phyloP scores from a whole-genome alignment of 2,329 filamentous ascomycete genomes.

The Tetracladium maxilliforme region DNA sequence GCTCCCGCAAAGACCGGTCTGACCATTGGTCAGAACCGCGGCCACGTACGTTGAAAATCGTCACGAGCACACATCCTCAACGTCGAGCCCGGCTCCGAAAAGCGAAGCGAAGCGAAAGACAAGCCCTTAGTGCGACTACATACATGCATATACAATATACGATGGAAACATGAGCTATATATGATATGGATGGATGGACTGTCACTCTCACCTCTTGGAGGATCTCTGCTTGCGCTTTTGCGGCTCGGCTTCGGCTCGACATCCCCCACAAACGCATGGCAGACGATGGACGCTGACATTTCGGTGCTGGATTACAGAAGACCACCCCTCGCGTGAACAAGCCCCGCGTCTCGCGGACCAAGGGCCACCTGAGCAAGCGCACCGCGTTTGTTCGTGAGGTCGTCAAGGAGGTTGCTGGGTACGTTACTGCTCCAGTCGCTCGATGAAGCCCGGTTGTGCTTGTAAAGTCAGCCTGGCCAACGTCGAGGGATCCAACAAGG shows the following conservation, averaged over 20 bases:
- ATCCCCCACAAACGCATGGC: slow-evolving; percentile 18
- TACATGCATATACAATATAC: not conserved
- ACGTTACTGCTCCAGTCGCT: slow-evolving; percentile 23
- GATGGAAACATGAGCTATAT: not conserved
- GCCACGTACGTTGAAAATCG: slow-evolving; percentile 38
- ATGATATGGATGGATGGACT: too few species aligned
- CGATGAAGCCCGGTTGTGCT: not conserved
- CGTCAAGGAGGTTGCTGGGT: slow-evolving; percentile 96
- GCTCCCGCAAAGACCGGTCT: slow-evolving; percentile 40
- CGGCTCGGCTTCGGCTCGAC: slow-evolving; percentile 11
- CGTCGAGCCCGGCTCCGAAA: slow-evolving; percentile 3
- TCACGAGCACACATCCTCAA: too few species aligned
- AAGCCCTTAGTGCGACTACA: too few species aligned
- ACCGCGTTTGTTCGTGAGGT: slow-evolving; percentile 95
- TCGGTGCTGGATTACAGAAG: slow-evolving; percentile 41
- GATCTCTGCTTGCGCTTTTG: slow-evolving; percentile 39
- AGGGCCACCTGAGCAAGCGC: slow-evolving; percentile 93
- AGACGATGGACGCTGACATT: slow-evolving; percentile 39
- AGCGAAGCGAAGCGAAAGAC: slow-evolving; percentile 2
- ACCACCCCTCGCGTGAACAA: slow-evolving; percentile 67
- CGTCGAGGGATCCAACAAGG: too few species aligned
- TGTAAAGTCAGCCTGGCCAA: slow-evolving; percentile 3
- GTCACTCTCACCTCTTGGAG: slow-evolving; percentile 68
- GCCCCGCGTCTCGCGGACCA: slow-evolving; percentile 69
- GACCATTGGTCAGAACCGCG: slow-evolving; percentile 46